These are phyloP conservation scores for Ascochyta rabiei DNA, from an alignment of 2,329 filamentous ascomycete species.

Conservation along the genomic window DNA sequence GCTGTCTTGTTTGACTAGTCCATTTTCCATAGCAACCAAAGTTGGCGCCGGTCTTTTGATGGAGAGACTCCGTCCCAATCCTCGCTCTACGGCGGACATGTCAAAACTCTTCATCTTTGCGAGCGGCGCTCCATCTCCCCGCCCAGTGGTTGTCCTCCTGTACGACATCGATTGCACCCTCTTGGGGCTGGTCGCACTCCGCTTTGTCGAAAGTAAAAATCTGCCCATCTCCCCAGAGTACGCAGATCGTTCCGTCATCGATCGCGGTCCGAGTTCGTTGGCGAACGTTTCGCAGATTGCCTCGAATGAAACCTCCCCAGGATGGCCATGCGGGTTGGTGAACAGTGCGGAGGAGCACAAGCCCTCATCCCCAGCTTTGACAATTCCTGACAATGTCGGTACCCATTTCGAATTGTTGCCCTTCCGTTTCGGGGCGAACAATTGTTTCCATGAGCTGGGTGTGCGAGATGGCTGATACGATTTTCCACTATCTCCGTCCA, in stretches of 20 bases:
- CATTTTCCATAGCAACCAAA: constrained; percentile 21
- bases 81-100: constrained; percentile 21
- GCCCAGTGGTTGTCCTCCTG: constrained; percentile 11
- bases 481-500: constrained; percentile 22
- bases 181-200: constrained; percentile 14
- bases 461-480: constrained; percentile 20
- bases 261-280: constrained; percentile 27
- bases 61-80: constrained; percentile 22
- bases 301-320: constrained; percentile 34
- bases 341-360: constrained; percentile 37
- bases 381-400: constrained; percentile 36
- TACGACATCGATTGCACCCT: constrained; percentile 30
- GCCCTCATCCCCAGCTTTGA: constrained; percentile 44
- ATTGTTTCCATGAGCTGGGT: constrained; percentile 27
- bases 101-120: constrained; percentile 28
- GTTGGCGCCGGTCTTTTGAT: constrained; percentile 21
- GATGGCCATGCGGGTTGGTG: constrained; percentile 26
- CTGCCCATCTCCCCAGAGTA: constrained; percentile 33
- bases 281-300: constrained; percentile 37
- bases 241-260: constrained; percentile 28
- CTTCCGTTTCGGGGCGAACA: constrained; percentile 28
- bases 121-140: constrained; percentile 18
- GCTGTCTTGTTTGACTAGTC: constrained; percentile 10
- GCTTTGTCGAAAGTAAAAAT: constrained; percentile 29
- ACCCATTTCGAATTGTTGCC: constrained; percentile 25